Percentiles rank a stretch among this genome's conserved stretches.
Conservation (phyloP, 2,329 filamentous ascomycete species). For the Orbilia blumenaviensis region DNA sequence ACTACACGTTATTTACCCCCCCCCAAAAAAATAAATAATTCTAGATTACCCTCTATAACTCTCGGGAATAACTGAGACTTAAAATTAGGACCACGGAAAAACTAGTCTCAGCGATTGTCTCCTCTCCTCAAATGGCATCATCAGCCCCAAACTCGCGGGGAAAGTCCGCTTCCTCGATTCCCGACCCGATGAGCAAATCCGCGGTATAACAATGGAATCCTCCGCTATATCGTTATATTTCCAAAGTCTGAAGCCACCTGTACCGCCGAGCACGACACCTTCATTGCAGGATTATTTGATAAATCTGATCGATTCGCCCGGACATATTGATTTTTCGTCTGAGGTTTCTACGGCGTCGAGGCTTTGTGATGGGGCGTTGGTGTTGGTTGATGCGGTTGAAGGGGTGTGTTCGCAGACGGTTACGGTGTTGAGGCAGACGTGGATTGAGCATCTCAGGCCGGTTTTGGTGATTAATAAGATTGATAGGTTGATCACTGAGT, state of each 20-base stretch:
- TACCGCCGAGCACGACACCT: slow-evolving; percentile 31
- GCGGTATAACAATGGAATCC: slow-evolving; percentile 99
- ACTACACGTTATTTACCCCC: neutral
- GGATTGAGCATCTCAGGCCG: slow-evolving; percentile 94
- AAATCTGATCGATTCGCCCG: slow-evolving; percentile 96
- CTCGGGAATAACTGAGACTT: slow-evolving; percentile 36
- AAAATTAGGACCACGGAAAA: slow-evolving; percentile 89
- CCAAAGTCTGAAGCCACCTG: slow-evolving; percentile 77
- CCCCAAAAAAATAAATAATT: too few relatives aligned
- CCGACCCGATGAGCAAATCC: slow-evolving; percentile 90
- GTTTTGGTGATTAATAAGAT: slow-evolving; percentile 98
- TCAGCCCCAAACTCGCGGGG: slow-evolving; percentile 94
- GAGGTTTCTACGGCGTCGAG: slow-evolving; percentile 96
- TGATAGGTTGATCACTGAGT: slow-evolving; percentile 89
- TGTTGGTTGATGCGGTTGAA: slow-evolving; percentile 95
- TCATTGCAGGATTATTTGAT: slow-evolving; percentile 82
- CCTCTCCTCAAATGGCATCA: slow-evolving; percentile 98
- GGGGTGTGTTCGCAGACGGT: slow-evolving; percentile 99
- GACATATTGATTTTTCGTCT: slow-evolving; percentile 98
- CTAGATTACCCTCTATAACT: slow-evolving; percentile 36
- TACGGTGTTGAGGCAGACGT: slow-evolving; percentile 91
- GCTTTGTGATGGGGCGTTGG: slow-evolving; percentile 91
- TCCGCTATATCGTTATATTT: slow-evolving; percentile 97
- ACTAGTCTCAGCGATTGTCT: slow-evolving; percentile 95
- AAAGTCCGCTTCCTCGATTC: slow-evolving; percentile 99